Conservation (phyloP, 352 stramenopile genomes). For the Pythium volutum region DNA sequence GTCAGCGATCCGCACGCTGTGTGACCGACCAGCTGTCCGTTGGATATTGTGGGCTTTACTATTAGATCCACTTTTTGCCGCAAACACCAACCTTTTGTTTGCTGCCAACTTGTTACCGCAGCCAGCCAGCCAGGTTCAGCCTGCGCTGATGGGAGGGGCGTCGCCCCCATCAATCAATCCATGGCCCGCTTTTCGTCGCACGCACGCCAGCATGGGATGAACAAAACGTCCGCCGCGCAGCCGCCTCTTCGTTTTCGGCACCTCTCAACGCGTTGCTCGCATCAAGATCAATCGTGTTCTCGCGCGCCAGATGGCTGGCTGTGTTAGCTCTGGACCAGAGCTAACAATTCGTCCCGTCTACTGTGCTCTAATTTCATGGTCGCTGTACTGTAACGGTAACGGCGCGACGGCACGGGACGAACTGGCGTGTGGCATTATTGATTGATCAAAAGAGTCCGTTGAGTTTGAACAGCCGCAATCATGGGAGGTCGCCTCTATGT, state of each 20-base stretch:
- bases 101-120: too few species aligned
- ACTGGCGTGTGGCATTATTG: not conserved
- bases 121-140: too few species aligned
- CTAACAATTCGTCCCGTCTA: too few species aligned
- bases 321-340: slow-evolving; percentile 11
- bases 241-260: not conserved
- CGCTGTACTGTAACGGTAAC: too few species aligned
- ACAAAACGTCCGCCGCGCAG: slow-evolving; percentile 12
- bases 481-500: not conserved
- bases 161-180: not conserved
- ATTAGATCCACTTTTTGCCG: too few species aligned
- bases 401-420: not conserved
- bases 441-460: not conserved
- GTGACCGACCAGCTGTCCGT: too few species aligned
- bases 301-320: not conserved
- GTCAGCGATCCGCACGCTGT: not conserved
- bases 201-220: slow-evolving; percentile 9
- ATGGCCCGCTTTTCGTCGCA: slow-evolving; percentile 11
- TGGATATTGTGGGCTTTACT: too few species aligned
- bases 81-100: too few species aligned
- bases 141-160: not conserved
- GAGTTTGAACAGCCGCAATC: not conserved
- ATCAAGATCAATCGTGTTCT: slow-evolving; percentile 1
- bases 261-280: too few species aligned
- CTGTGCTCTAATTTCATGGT: too few species aligned